Evolutionary conservation across 257 asterid species (phyloP), one percentile per base, ranked within the genome.

Genomic region (Anisodus acutangulus): DNA sequence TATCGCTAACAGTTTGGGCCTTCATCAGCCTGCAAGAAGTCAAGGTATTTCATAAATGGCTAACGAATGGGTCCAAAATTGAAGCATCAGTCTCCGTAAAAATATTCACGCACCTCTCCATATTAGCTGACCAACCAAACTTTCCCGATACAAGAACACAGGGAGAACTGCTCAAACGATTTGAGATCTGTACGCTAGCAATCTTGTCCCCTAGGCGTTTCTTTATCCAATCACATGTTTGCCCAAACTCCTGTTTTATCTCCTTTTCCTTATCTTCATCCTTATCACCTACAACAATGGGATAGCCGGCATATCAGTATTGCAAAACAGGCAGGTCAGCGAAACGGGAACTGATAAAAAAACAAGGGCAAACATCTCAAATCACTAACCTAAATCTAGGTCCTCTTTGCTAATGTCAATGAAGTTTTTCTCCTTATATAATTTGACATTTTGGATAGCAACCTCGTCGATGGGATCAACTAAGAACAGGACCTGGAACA

Each of bases 91-190:
- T 37, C n/a, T 17, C 58, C 11, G 26, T 0, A 35, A 58, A 63
- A 84, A 11, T 9, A 2, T 53, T 8, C 82, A 85, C 60, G 10
- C 79, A 93, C 98, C 98, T 93, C 91, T 97, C 99, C 99, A 97
- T 97, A 85, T 97, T 95, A 66, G 99, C 98, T 81, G 99, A 97
- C 98, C 98, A 95, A 68, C 99, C 98, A 89, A 97, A 97, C 88
- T 97, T 97, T 83, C 98, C 98, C 1, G 99, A 88, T 60, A 95
- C 99, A 88, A 97, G 98, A 86, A 93, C 98, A 88, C 98, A 97
- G 68, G 99, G 99, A 45, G 99, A 97, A 51, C 92, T 19, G 86
- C 97, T 92, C 81, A 97, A 92, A 72, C 99, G 98, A 84, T 88
- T 95, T 62, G 99, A 97, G 83, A 97, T 91, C 84, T 97, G 98